Conservation (phyloP, 1,139 yeast genomes). For the Kazachstania sp. region DNA sequence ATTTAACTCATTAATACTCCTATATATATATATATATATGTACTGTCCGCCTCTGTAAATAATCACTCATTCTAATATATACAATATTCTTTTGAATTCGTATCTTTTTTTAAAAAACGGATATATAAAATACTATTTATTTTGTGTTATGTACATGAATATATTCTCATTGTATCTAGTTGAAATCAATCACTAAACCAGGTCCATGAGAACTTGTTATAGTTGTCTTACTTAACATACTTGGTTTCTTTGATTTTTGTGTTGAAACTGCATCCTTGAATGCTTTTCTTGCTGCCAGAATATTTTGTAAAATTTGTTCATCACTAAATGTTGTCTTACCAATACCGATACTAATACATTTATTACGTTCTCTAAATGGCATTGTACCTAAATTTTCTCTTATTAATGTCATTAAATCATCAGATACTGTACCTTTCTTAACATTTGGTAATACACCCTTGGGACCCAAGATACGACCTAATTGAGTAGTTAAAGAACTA, state of each 20-base stretch:
- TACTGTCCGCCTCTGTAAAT: neutral
- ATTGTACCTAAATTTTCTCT: slow-evolving; percentile 53
- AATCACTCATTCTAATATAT: neutral
- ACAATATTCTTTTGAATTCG: neutral
- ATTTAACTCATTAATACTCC: slow-evolving; percentile 73
- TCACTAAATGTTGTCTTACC: slow-evolving; percentile 78
- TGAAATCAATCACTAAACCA: slow-evolving; percentile 61
- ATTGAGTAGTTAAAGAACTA: slow-evolving; percentile 44
- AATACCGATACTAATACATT: slow-evolving; percentile 51
- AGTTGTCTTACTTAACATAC: slow-evolving; percentile 60
- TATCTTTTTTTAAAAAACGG: neutral
- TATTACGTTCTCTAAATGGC: slow-evolving; percentile 60
- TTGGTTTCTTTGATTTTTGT: slow-evolving; percentile 57
- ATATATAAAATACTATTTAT: neutral
- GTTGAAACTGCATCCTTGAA: slow-evolving; percentile 49
- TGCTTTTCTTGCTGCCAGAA: slow-evolving; percentile 61
- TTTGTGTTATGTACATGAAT: neutral
- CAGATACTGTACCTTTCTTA: slow-evolving; percentile 80
- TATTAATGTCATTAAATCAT: slow-evolving; percentile 50
- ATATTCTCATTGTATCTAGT: slow-evolving; percentile 8
- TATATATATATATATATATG: slow-evolving; percentile 8
- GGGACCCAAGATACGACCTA: slow-evolving; percentile 81
- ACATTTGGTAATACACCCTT: slow-evolving; percentile 81
- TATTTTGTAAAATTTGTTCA: slow-evolving; percentile 62
- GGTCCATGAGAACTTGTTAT: slow-evolving; percentile 75